Base-by-base conservation (phyloP, 805 yeast species). In the Ogataea paradorogensis region DNA sequence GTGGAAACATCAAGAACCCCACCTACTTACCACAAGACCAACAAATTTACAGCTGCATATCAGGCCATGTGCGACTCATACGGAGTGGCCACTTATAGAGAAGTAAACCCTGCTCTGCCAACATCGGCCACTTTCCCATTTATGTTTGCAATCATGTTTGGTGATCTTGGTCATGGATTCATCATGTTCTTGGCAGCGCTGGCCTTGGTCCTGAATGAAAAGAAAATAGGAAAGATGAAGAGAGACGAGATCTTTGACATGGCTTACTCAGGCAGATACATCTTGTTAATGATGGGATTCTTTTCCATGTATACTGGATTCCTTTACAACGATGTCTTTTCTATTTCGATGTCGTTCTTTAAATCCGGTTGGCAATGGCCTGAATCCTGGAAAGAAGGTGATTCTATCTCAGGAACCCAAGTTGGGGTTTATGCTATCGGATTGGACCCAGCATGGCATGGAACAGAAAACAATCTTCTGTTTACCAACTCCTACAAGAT, bases 131-230 rank as follows among this genome's bases (percentile, higher is more conserved):
- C 99, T 0, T 93, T 93, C 70, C 99, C 99, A 16, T 93, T 93
- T 63, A 85, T 93, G 95, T 93, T 93, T 68, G 97, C 99, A 21
- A 84, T 93, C 55, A 93, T 93, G 99, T 93, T 93, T 71, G 99
- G 99, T 71, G 99, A 93, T 69, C 61, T 90, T 43, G 99, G 99
- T 11, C 99, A 93, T 68, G 99, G 99, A 5, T 75, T 89, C 44
- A 76, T 93, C 33, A 69, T 93, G 62, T 74, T 83, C 39, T 62
- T 84, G 41, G 86, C 88, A 13, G 95, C 95, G 1, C 65, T 78
- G 37, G 63, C 67, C 22, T 68, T 93, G 47, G 89, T 93, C 9
- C 48, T 80, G 35, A 82, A 84, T 59, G 99, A 93, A 63, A 74
- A 71, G 46, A 71, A 74, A 47, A 75, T 93, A 38, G 82, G 74